These are phyloP conservation scores for Russula virescens DNA, from an alignment of 768 basidiomycete species.

Conservation along the genomic window DNA sequence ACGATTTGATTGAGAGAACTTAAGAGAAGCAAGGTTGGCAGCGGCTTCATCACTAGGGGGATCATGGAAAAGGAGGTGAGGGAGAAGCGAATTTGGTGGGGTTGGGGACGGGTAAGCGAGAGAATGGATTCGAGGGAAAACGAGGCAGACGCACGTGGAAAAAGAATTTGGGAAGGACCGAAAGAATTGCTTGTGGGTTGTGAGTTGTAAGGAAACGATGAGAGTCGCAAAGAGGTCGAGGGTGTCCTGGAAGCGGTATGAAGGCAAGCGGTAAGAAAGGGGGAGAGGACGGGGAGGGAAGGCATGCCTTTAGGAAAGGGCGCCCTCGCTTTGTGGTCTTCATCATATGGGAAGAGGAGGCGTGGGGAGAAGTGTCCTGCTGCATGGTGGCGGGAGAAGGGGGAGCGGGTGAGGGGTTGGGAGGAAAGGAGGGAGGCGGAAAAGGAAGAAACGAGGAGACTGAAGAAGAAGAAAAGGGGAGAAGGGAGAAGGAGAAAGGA, in stretches of 20 bases:
- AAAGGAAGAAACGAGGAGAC: conserved; percentile 26
- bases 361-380: conserved; percentile 39
- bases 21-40: conserved; percentile 86
- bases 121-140: conserved; percentile 1
- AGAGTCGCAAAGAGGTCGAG: conserved; percentile 97
- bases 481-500: conserved; percentile 30
- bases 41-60: conserved; percentile 86
- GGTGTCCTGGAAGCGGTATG: conserved; percentile 91
- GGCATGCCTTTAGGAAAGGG: conserved; percentile 80
- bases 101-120: conserved; percentile 13
- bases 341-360: conserved; percentile 91
- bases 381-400: conserved; percentile 33
- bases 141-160: conserved; percentile 65
- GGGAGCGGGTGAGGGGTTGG: conserved; percentile 28
- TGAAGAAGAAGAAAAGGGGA: conserved; percentile 27
- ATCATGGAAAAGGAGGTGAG: conserved; percentile 4
- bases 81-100: conserved; percentile 11
- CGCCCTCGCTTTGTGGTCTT: conserved; percentile 95
- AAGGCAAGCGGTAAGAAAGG: neutral
- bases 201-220: conserved; percentile 85
- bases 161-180: conserved; percentile 92
- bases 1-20: conserved; percentile 98
- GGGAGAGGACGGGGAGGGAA: conserved; percentile 13
- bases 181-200: conserved; percentile 93
- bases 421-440: conserved; percentile 32